These are phyloP conservation scores for Hanseniaspora occidentalis DNA, from an alignment of 805 yeast genomes.

Conservation along the genomic window DNA sequence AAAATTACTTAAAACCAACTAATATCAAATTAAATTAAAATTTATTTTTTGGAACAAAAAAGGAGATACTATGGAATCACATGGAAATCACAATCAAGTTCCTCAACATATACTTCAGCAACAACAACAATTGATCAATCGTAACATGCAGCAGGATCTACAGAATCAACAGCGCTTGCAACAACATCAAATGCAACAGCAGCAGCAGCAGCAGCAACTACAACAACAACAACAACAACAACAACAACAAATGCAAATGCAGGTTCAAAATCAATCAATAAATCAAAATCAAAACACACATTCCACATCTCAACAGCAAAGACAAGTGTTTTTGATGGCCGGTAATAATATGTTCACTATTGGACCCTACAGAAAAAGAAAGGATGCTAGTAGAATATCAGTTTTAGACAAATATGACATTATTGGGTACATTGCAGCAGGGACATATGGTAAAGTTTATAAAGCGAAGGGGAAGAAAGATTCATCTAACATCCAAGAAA, in stretches of 20 bases:
- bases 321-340: conserved; percentile 40
- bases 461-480: conserved; percentile 52
- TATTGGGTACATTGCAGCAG: conserved; percentile 94
- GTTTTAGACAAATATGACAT: conserved; percentile 81
- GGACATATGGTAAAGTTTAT: conserved; percentile 95
- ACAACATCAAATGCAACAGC: neutral
- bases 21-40: no score
- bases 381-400: conserved; percentile 53
- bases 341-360: conserved; percentile 41
- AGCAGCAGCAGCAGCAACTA: neutral
- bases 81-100: conserved; percentile 11
- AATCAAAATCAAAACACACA: neutral
- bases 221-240: neutral
- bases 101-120: conserved; percentile 7
- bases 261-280: neutral
- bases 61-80: conserved; percentile 12
- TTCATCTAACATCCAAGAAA: neutral
- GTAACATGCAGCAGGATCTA: no score
- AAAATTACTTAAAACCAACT: no score
- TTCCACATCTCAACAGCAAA: conserved; percentile 12
- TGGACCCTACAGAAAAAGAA: conserved; percentile 47
- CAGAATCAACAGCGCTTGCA: neutral
- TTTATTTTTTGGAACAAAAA: conserved; percentile 42
- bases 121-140: conserved; percentile 4
- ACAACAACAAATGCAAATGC: neutral